Conservation (phyloP, 805 yeast genomes). For the Candida namnaoensis region DNA sequence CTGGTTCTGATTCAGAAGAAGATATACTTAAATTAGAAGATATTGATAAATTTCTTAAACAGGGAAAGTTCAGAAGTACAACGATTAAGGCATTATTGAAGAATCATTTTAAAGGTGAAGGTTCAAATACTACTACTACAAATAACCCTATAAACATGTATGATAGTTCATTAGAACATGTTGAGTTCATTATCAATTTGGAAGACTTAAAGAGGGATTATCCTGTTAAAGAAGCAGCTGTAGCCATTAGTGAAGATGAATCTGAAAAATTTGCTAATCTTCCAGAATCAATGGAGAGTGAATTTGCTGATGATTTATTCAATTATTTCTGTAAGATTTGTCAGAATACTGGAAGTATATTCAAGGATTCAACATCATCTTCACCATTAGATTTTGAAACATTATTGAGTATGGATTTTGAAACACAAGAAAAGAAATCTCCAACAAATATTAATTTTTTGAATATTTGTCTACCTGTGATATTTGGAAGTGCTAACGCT, state of each 20-base stretch:
- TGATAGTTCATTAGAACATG: background rate
- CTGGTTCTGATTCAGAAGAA: background rate
- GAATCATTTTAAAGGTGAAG: background rate
- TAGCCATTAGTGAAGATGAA: background rate
- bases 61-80: background rate
- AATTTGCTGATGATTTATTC: background rate
- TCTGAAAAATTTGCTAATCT: background rate
- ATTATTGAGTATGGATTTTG: no score
- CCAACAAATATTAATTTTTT: background rate
- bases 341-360: background rate
- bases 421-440: no score
- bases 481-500: slow-evolving; percentile 9
- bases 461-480: slow-evolving; percentile 5
- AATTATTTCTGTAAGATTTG: background rate
- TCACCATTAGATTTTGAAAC: no score
- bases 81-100: background rate
- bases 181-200: background rate
- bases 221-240: background rate
- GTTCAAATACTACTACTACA: background rate
- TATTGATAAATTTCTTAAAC: background rate
- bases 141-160: background rate
- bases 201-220: background rate
- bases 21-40: background rate
- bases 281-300: background rate
- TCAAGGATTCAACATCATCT: no score